A percentile compares a stretch with the other conserved stretches of the same genome.
Conservation (phyloP, 305 asterid genomes). For the Rubia peregrina region DNA sequence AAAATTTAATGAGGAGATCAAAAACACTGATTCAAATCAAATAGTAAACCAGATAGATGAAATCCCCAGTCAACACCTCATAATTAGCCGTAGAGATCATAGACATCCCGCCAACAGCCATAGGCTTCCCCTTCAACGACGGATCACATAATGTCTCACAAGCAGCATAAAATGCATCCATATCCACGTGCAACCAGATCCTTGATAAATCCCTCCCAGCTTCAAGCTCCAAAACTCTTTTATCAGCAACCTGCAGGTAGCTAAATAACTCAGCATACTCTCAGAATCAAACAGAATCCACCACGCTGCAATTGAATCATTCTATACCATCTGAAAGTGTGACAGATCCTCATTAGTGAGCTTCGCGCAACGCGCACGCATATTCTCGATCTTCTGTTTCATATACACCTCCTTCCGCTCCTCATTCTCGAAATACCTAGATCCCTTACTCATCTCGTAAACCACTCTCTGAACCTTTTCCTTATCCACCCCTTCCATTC, state of each 20-base stretch:
- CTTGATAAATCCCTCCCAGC: slow-evolving; percentile 70
- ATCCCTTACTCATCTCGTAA: slow-evolving; percentile 97
- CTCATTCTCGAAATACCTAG: slow-evolving; percentile 85
- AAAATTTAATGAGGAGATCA: slow-evolving; percentile 8
- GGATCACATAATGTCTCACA: slow-evolving; percentile 75
- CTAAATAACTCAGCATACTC: not conserved
- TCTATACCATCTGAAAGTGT: slow-evolving; percentile 53
- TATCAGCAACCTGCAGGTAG: slow-evolving; percentile 55
- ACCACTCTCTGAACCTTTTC: slow-evolving; percentile 89
- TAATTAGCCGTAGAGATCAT: slow-evolving; percentile 94
- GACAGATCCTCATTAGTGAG: slow-evolving; percentile 48
- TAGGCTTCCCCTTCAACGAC: slow-evolving; percentile 64
- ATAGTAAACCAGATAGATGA: not conserved
- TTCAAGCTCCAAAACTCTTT: slow-evolving; percentile 64
- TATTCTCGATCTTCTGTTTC: slow-evolving; percentile 68
- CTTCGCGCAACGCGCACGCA: slow-evolving; percentile 58
- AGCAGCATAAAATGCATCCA: slow-evolving; percentile 97
- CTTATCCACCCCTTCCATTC: slow-evolving; percentile 99
- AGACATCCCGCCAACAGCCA: slow-evolving; percentile 96
- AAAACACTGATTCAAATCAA: not conserved
- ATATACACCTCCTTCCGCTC: slow-evolving; percentile 68
- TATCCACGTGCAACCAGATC: slow-evolving; percentile 91
- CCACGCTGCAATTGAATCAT: not conserved
- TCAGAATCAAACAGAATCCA: not conserved
- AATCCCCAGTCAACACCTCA: slow-evolving; percentile 46